Base-by-base conservation (phyloP, 31 red algal genomes). In the Odonthalia washingtoniensis region DNA sequence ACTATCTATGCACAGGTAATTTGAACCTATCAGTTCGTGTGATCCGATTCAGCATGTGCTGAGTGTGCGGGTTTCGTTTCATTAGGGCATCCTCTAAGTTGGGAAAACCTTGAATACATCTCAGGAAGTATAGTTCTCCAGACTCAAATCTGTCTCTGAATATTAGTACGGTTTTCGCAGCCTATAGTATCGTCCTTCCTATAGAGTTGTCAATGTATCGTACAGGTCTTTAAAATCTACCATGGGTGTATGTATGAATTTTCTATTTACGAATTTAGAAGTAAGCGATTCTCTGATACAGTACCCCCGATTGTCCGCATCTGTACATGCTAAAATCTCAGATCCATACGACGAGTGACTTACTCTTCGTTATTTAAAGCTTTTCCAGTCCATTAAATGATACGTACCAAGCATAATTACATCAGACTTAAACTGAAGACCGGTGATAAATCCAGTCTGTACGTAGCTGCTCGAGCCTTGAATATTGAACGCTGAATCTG, bases 11-110 rank as follows among this genome's bases (percentile, higher is more conserved):
- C n/a, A n/a, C n/a, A n/a, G n/a, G n/a, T n/a, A n/a, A n/a, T n/a
- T n/a, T n/a, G n/a, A n/a, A n/a, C n/a, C n/a, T n/a, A n/a, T 21
- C 49, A 9, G 49, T 57, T 57, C 49, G 9, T 21, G 21, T 14
- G 9, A 57, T 57, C 21, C 49, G 9, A 21, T 57, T 57, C 49
- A 57, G 49, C 49, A 57, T 57, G 12, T 57, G 9, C 12, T 70
- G 66, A 9, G 66, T 12, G 31, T 37, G 9, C 9, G 66, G 40
- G 44, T 85, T 52, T 3, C 82, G 65, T 41, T 85, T 85, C 12
- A 66, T 85, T 39, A 85, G 4, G 4, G 65, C 82, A 39, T 73
- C 82, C 32, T 64, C 82, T 9, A 32, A 41, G 65, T 85, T 85
- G 18, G n/a, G 14, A 33, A 6, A 34, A 3, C 82, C 82, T 2